Evolutionary conservation across 257 asterid genomes (phyloP), one percentile per base, ranked within the genome.

Genomic region (Schizonepeta tenuifolia): DNA sequence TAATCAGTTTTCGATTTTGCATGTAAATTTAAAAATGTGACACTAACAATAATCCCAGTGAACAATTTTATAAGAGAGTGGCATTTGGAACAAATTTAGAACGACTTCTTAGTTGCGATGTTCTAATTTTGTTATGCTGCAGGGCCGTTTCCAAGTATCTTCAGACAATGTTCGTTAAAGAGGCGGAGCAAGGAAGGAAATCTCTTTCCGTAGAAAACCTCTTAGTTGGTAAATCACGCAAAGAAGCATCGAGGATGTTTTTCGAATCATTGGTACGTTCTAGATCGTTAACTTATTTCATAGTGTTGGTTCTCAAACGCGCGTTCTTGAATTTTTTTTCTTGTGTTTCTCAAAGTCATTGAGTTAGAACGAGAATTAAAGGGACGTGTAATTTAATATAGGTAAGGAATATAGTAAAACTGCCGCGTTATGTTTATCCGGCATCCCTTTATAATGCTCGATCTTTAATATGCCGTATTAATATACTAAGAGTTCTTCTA

Each of bases 221-320:
- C n/a, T n/a, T n/a, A n/a, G n/a, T n/a, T n/a, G n/a, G n/a, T n/a
- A n/a, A n/a, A n/a, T n/a, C n/a, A n/a, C n/a, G n/a, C n/a, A 94
- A 94, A 88, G 99, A 94, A 83, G 97, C 99, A 1, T 91, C 97
- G 24, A 86, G 99, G 77, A 85, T 94, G 97, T 94, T 94, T 72
- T 94, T 94, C 54, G 99, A 91, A 80, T 61, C 99, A 75, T 66
- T 94, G 99, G 99, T 94, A 89, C 3, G 82, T 41, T 38, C 41
- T 3, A 12, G 17, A 4, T 14, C 50, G 36, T 44, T 44, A 0
- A 47, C 9, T 14, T 12, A n/a, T 13, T 47, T 47, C 17, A 15
- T 47, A 17, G 21, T 47, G 53, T 12, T 44, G 51, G 18, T 12
- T 44, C 17, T 17, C 24, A n/a, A n/a, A n/a, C n/a, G n/a, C n/a